phyloP scores from a whole-genome alignment of 1,284 basidiomycete species.

The Moesziomyces aphidis region DNA sequence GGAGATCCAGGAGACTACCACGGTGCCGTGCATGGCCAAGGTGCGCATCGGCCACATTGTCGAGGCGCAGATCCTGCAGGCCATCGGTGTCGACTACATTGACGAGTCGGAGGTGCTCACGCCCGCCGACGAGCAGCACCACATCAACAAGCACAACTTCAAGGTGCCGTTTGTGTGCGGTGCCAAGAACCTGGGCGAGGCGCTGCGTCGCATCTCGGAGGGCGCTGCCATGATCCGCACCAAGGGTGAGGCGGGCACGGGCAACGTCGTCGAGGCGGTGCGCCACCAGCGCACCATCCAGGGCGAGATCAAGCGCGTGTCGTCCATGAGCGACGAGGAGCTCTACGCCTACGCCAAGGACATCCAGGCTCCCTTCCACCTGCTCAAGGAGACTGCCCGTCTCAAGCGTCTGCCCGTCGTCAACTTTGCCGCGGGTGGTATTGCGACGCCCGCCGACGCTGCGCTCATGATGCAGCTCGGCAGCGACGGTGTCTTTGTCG shows the following conservation, averaged over 20 bases:
- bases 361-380: conserved; percentile 89
- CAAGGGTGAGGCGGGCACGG: conserved; percentile 84
- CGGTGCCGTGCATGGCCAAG: conserved; percentile 79
- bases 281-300: conserved; percentile 87
- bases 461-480: conserved; percentile 99
- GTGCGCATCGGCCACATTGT: conserved; percentile 95
- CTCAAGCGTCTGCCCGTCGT: conserved; percentile 93
- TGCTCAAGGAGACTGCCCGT: conserved; percentile 94
- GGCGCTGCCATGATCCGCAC: conserved; percentile 73
- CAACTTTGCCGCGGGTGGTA: conserved; percentile 81
- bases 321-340: conserved; percentile 89
- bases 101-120: conserved; percentile 94
- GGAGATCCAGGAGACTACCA: conserved; percentile 78
- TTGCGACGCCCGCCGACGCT: conserved; percentile 97
- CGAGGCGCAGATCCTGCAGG: conserved; percentile 83
- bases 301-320: conserved; percentile 85
- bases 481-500: conserved; percentile 84
- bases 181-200: conserved; percentile 79
- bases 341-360: conserved; percentile 95
- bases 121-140: conserved; percentile 77
- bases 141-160: conserved; percentile 75
- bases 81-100: conserved; percentile 96
- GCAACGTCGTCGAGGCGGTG: conserved; percentile 93
- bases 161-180: conserved; percentile 76
- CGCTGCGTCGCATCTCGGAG: conserved; percentile 94